Conservation (phyloP, 2,329 filamentous ascomycete genomes). For the Boeremia lycopersici region DNA sequence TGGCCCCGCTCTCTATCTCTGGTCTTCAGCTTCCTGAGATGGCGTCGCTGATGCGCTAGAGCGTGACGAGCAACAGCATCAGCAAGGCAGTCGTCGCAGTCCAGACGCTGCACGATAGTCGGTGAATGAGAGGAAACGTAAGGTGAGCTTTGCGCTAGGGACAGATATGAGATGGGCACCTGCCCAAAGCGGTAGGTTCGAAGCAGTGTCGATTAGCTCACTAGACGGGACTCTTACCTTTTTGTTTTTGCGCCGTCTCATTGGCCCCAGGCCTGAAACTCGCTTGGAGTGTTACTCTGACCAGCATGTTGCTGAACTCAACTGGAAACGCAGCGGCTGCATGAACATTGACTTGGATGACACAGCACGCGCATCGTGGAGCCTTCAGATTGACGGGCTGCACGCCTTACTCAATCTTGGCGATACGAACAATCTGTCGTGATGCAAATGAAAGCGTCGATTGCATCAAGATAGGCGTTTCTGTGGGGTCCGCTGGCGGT, state of each 20-base stretch:
- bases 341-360: neutral
- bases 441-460: constrained; percentile 5
- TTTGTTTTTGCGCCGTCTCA: neutral
- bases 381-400: neutral
- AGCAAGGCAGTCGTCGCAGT: too few species aligned
- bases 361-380: neutral
- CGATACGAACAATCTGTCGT: neutral
- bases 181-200: neutral
- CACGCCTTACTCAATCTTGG: neutral
- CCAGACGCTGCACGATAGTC: too few species aligned
- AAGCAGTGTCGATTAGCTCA: neutral
- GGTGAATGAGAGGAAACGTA: too few species aligned
- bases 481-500: constrained; percentile 6
- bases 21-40: too few species aligned
- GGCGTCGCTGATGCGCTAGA: too few species aligned
- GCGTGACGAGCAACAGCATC: too few species aligned
- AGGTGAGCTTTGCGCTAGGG: too few species aligned
- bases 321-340: too few species aligned
- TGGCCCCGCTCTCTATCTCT: too few species aligned
- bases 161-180: neutral
- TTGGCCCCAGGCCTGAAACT: neutral
- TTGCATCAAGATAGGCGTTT: constrained; percentile 4
- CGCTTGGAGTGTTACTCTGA: neutral
- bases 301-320: too few species aligned
- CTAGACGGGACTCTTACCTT: constrained; percentile 5